Evolutionary conservation across 2,329 filamentous ascomycete genomes (phyloP).

Genomic region (Neonectria punicea): DNA sequence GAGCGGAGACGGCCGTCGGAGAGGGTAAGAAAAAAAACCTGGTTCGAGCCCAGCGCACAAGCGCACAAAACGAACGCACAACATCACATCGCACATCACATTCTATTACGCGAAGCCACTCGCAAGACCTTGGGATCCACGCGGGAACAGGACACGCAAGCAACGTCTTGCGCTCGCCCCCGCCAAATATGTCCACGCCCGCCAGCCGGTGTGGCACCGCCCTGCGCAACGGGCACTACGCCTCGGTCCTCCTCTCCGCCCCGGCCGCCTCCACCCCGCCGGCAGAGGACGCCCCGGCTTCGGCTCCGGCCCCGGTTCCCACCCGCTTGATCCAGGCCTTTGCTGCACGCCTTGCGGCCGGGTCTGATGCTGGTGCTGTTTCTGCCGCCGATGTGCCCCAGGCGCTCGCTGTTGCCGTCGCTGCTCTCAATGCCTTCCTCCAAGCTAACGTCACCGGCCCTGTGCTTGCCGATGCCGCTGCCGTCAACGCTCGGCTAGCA

Average conservation of each 20-base stretch:
- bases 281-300: constrained; percentile 23
- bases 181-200: constrained; percentile 7
- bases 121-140: not conserved
- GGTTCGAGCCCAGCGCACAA: constrained; percentile 13
- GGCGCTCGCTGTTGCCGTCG: constrained; percentile 46
- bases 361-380: constrained; percentile 6
- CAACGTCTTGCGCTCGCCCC: constrained; percentile 1
- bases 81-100: not conserved
- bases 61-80: constrained; percentile 23
- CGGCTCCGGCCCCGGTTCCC: constrained; percentile 31
- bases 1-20: constrained; percentile 15
- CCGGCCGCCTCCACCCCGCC: constrained; percentile 15
- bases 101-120: not conserved
- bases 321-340: constrained; percentile 35
- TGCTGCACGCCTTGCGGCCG: constrained; percentile 20
- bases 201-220: constrained; percentile 30
- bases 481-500: constrained; percentile 52
- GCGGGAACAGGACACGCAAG: not conserved
- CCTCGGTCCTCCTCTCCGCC: constrained; percentile 37
- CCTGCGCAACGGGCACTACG: constrained; percentile 39
- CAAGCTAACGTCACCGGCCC: constrained; percentile 92
- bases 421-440: constrained; percentile 77
- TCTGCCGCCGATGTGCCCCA: constrained; percentile 21
- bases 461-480: constrained; percentile 61
- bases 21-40: constrained; percentile 10